Percentiles rank a stretch among this genome's conserved stretches.
phyloP scores from a whole-genome alignment of 257 asterid genomes.

The Voacanga thouarsii region DNA sequence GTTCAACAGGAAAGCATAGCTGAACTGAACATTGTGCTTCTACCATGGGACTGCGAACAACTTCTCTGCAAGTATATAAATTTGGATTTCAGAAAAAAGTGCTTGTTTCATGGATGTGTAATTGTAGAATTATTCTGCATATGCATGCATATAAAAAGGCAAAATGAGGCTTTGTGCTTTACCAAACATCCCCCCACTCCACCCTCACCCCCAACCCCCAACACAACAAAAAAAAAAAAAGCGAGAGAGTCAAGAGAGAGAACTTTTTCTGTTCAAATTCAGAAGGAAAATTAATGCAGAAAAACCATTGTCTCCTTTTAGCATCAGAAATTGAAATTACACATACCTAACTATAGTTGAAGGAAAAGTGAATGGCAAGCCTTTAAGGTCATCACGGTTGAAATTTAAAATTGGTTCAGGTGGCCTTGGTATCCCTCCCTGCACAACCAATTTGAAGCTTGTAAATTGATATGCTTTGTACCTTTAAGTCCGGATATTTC shows the following conservation, averaged over 20 bases:
- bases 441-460: conserved; percentile 25
- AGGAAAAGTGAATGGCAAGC: conserved; percentile 88
- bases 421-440: conserved; percentile 96
- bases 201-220: no score
- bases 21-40: conserved; percentile 98
- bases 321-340: conserved; percentile 14
- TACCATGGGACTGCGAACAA: conserved; percentile 92
- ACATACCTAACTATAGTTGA: conserved; percentile 65
- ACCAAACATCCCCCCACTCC: no score
- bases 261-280: neutral
- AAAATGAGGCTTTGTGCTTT: neutral
- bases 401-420: conserved; percentile 58
- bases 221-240: no score
- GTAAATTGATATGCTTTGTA: conserved; percentile 20
- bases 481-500: conserved; percentile 11
- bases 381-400: conserved; percentile 82
- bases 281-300: neutral
- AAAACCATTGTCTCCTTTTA: neutral
- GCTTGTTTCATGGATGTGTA: conserved; percentile 1
- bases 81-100: conserved; percentile 7
- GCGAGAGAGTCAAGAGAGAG: no score
- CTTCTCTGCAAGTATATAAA: conserved; percentile 60
- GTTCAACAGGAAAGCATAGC: conserved; percentile 88
- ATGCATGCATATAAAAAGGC: neutral
- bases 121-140: neutral